Evolutionary conservation across 192 early-diverging fungal species (phyloP).

Genomic region (Coemansia sp.): DNA sequence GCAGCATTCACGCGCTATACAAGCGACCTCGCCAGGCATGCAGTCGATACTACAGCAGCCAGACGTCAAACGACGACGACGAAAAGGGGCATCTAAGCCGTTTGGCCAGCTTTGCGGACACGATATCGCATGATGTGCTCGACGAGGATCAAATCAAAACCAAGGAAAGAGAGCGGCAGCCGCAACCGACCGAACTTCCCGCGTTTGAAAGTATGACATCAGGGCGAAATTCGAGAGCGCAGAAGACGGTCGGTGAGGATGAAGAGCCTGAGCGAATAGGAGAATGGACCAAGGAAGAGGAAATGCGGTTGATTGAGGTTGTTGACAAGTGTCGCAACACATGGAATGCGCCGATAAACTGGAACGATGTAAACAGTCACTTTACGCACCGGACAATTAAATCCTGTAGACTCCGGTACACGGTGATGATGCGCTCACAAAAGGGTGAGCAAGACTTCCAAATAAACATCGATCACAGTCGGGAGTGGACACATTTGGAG

Average conservation of each 20-base stretch:
- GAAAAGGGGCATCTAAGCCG: neutral
- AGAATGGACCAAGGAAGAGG: neutral
- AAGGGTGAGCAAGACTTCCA: neutral
- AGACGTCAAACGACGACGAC: neutral
- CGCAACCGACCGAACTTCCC: neutral
- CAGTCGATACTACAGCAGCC: neutral
- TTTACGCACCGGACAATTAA: constrained; percentile 4
- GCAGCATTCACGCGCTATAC: neutral
- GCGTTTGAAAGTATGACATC: neutral
- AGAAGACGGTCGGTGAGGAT: neutral
- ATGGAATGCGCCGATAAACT: neutral
- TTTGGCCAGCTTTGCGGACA: neutral
- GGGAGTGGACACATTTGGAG: neutral
- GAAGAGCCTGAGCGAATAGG: neutral
- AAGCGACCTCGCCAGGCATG: neutral
- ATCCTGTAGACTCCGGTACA: constrained; percentile 6
- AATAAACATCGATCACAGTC: neutral
- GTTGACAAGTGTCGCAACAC: neutral
- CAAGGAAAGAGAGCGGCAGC: neutral
- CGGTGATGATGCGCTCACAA: neutral
- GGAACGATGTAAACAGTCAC: constrained; percentile 4
- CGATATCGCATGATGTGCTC: neutral
- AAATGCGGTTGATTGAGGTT: neutral
- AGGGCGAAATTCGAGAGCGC: neutral
- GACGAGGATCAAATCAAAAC: neutral